Evolutionary conservation across 2,329 filamentous ascomycete species (phyloP).

Genomic region (Orbilia quercus): DNA sequence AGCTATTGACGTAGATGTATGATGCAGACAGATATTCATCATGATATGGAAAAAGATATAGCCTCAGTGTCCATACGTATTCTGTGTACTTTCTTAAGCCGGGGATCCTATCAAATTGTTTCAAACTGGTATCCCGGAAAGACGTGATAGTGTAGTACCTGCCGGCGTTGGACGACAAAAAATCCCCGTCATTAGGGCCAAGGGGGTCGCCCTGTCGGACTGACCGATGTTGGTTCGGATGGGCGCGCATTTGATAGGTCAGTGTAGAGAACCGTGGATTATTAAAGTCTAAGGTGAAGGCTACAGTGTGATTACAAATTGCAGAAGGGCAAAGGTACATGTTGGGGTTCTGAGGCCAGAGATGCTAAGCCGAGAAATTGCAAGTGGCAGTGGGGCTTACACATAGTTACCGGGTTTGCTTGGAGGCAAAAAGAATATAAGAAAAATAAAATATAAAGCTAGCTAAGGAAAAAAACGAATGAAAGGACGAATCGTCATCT

Average conservation of each 20-base stretch:
- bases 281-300: slow-evolving; percentile 44
- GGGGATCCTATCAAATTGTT: slow-evolving; percentile 32
- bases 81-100: slow-evolving; percentile 4
- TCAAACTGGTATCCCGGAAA: slow-evolving; percentile 17
- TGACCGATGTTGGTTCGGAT: slow-evolving; percentile 26
- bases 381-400: slow-evolving; percentile 52
- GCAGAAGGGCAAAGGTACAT: slow-evolving; percentile 5
- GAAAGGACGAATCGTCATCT: slow-evolving; percentile 32
- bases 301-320: slow-evolving; percentile 54
- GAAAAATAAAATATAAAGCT: no score
- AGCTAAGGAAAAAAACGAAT: no score
- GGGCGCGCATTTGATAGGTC: slow-evolving; percentile 12
- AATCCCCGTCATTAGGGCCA: slow-evolving; percentile 7
- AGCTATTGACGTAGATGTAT: slow-evolving; percentile 20
- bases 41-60: slow-evolving; percentile 1
- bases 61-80: neutral
- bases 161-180: slow-evolving; percentile 14
- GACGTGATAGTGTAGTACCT: slow-evolving; percentile 25
- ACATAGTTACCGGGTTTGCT: slow-evolving; percentile 14
- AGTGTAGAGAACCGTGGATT: slow-evolving; percentile 30
- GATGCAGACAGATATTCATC: neutral
- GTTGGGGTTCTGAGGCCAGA: neutral
- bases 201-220: slow-evolving; percentile 26
- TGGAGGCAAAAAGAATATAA: slow-evolving; percentile 50
- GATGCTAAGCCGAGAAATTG: slow-evolving; percentile 22